Evolutionary conservation across 768 basidiomycete species (phyloP).

Genomic region (Favolaschia claudopus): DNA sequence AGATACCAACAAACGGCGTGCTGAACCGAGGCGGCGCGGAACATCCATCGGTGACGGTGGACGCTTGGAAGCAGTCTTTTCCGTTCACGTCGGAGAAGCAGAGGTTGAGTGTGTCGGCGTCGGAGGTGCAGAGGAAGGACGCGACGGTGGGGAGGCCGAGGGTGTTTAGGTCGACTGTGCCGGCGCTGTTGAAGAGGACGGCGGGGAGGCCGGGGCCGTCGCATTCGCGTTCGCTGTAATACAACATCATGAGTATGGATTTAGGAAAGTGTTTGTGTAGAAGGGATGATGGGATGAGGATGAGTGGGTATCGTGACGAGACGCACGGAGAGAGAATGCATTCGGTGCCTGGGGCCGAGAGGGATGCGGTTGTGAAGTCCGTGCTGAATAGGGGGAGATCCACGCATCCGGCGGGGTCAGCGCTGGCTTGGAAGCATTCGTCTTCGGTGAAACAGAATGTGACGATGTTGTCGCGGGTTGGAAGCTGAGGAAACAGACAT

Average conservation of each 20-base stretch:
- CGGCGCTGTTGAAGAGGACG: background rate
- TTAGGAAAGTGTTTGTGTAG: too few relatives aligned
- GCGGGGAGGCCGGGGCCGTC: background rate
- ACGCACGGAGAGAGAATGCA: slow-evolving; percentile 13
- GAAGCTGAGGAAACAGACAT: background rate
- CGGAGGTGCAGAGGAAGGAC: slow-evolving; percentile 15
- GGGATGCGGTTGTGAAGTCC: background rate
- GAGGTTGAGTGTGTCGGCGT: slow-evolving; percentile 14
- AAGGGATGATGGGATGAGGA: too few relatives aligned
- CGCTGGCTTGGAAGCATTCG: slow-evolving; percentile 16
- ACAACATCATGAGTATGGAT: too few relatives aligned
- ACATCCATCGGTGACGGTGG: slow-evolving; percentile 11
- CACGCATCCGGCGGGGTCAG: slow-evolving; percentile 2
- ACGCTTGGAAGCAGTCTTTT: slow-evolving; percentile 9
- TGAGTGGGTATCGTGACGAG: background rate
- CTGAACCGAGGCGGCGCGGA: background rate
- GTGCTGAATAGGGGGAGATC: slow-evolving; percentile 18
- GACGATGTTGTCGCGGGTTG: slow-evolving; percentile 8
- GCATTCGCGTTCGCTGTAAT: slow-evolving; percentile 4
- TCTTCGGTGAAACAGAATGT: slow-evolving; percentile 12
- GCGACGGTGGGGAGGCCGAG: slow-evolving; percentile 15
- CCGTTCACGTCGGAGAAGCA: background rate
- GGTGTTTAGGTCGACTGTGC: slow-evolving; percentile 16
- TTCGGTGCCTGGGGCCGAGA: slow-evolving; percentile 7
- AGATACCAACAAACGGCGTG: background rate